Conservation (phyloP, 148 eudicot species). For the Agrostemma githago region DNA sequence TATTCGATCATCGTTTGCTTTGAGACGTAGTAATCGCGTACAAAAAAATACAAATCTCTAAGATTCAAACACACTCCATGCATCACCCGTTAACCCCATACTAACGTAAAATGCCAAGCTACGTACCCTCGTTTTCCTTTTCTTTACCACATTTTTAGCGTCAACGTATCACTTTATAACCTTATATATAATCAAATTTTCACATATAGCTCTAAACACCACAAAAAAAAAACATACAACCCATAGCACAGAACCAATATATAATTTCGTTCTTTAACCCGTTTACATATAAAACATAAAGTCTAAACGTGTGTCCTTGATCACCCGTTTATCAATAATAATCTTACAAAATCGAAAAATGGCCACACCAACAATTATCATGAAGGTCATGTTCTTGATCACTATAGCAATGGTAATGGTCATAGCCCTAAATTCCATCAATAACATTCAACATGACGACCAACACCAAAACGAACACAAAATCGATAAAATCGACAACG, state of each 20-base stretch:
- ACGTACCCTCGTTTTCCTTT: neutral
- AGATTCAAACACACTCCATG: conserved; percentile 8
- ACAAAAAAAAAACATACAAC: neutral
- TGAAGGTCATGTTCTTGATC: conserved; percentile 21
- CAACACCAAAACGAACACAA: neutral
- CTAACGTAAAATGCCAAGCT: neutral
- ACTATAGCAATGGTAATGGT: conserved; percentile 32
- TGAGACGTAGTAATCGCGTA: conserved; percentile 1
- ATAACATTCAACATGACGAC: neutral
- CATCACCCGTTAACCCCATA: neutral
- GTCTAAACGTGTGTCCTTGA: no score
- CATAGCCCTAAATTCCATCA: conserved; percentile 9
- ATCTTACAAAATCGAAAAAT: neutral
- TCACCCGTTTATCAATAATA: no score
- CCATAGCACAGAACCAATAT: neutral
- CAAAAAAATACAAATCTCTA: neutral
- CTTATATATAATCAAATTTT: conserved; percentile 19
- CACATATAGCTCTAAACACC: neutral
- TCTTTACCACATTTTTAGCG: conserved; percentile 28
- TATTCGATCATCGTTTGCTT: conserved; percentile 10
- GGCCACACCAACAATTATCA: conserved; percentile 17
- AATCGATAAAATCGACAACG: neutral
- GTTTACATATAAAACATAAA: no score
- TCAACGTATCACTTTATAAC: conserved; percentile 30
- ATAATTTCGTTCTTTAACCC: neutral